Conservation (phyloP, 768 basidiomycete genomes). For the Phylloporus scabripes region DNA sequence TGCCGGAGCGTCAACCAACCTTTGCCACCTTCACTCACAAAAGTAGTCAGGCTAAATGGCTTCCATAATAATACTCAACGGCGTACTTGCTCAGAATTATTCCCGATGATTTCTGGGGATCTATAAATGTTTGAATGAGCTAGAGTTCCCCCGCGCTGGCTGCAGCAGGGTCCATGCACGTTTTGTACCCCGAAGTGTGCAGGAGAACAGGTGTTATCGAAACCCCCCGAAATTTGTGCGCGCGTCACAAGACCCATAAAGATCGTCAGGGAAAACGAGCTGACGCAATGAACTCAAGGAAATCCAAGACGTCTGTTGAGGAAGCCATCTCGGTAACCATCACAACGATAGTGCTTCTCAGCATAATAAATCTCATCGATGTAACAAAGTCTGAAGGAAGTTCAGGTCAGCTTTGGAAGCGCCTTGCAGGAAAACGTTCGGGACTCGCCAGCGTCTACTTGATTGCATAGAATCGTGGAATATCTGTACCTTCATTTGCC, state of each 20-base stretch:
- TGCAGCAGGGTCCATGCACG: conserved; percentile 1
- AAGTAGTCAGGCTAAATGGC: conserved; percentile 4
- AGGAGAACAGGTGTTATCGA: background rate
- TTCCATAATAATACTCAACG: conserved; percentile 26
- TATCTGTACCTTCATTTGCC: conserved; percentile 3
- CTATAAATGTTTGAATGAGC: conserved; percentile 9
- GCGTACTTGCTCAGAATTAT: conserved; percentile 11
- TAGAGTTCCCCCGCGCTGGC: background rate
- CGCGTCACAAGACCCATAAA: background rate
- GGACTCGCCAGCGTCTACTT: conserved; percentile 19
- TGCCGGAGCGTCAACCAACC: conserved; percentile 8
- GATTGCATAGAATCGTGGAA: conserved; percentile 17
- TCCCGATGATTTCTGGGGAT: conserved; percentile 8
- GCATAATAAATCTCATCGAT: conserved; percentile 23
- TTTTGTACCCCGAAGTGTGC: background rate
- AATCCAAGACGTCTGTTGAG: conserved; percentile 4
- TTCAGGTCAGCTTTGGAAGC: conserved; percentile 9
- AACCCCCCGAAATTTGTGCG: background rate
- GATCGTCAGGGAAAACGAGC: background rate
- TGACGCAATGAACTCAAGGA: conserved; percentile 3
- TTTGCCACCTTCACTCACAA: conserved; percentile 14
- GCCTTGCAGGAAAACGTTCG: conserved; percentile 12
- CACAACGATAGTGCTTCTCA: conserved; percentile 22
- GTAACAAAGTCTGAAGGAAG: conserved; percentile 23
- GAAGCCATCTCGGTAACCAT: conserved; percentile 25